Conservation (phyloP, 345 rosid species). For the Reutealis trisperma region DNA sequence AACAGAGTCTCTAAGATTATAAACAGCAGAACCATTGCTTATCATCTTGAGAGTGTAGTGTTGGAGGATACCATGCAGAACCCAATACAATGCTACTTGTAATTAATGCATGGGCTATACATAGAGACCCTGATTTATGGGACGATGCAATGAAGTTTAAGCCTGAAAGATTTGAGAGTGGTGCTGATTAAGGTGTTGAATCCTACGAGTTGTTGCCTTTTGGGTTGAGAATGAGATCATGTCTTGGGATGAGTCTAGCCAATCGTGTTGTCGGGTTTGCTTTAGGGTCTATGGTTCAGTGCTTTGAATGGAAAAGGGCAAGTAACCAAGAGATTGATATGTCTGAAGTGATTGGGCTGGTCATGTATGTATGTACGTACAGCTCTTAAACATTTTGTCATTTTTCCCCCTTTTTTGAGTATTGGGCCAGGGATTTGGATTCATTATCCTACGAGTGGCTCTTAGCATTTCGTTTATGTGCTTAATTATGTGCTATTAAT, state of each 20-base stretch:
- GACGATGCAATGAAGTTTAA: background rate
- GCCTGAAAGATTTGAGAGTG: background rate
- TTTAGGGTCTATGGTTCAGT: background rate
- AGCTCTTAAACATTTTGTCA: too few species aligned
- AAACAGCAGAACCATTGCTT: constrained; percentile 2
- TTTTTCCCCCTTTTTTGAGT: too few species aligned
- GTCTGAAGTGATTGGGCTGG: background rate
- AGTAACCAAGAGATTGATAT: constrained; percentile 7
- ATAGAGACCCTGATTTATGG: too few species aligned
- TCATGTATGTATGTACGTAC: too few species aligned
- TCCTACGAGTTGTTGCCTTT: background rate
- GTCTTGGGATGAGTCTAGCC: background rate
- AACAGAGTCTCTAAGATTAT: background rate
- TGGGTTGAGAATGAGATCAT: background rate
- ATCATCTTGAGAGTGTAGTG: background rate
- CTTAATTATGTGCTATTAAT: too few species aligned
- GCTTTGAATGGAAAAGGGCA: constrained; percentile 6
- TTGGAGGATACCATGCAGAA: background rate
- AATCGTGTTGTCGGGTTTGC: background rate
- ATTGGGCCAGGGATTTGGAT: too few species aligned
- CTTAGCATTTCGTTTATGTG: too few species aligned
- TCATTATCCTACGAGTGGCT: too few species aligned
- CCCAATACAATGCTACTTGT: background rate
- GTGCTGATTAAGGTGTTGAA: background rate
- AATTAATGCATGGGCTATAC: too few species aligned